Evolutionary conservation across 192 early-diverging fungal genomes (phyloP), one percentile per base, ranked within the genome.

Genomic region (Gonapodya sp.): DNA sequence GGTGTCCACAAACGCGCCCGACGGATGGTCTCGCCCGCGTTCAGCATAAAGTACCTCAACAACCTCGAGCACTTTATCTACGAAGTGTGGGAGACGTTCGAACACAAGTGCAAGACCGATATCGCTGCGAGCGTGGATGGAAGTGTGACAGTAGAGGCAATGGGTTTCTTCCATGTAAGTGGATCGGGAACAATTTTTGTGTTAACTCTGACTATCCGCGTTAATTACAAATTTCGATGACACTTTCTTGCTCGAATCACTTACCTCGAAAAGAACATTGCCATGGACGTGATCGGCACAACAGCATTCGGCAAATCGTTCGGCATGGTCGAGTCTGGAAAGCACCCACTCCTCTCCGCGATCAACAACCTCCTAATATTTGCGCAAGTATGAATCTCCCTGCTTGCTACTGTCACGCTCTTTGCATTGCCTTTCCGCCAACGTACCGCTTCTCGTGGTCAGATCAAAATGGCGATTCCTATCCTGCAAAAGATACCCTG

Each of bases 281-380:
- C 89, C 18, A 72, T 90, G 35, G 89, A 90, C 79, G 83, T 85
- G 24, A 88, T 90, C 79, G 89, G 89, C 0, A 84, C 87, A n/a
- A 86, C 86, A 0, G 86, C 86, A 18, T 89, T 90, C 80, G 89
- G 89, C 2, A 35, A 80, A 72, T 82, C 87, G 1, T 90, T 90
- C 64, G 79, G 86, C 2, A 88, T 90, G 84, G 73, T 90, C n/a
- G 83, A 87, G 36, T 79, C 82, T 1, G 86, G 82, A 18, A 82
- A 81, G 0, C 86, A 90, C 80, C 84, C 84, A 30, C 35, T 90
- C 0, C 87, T 86, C 1, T 24, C 8, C 8, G 46, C 46, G 8
- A 64, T 64, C 46, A 64, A 64, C 46, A 64, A 64, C 46, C 46
- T 64, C 46, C 46, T 64, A 8, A 24, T 64, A 8, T 64, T 64